A percentile compares a stretch with the other conserved stretches of the same genome.
These are phyloP conservation scores for Escovopsis weberi DNA, from an alignment of 2,329 filamentous ascomycete genomes.

Conservation along the genomic window DNA sequence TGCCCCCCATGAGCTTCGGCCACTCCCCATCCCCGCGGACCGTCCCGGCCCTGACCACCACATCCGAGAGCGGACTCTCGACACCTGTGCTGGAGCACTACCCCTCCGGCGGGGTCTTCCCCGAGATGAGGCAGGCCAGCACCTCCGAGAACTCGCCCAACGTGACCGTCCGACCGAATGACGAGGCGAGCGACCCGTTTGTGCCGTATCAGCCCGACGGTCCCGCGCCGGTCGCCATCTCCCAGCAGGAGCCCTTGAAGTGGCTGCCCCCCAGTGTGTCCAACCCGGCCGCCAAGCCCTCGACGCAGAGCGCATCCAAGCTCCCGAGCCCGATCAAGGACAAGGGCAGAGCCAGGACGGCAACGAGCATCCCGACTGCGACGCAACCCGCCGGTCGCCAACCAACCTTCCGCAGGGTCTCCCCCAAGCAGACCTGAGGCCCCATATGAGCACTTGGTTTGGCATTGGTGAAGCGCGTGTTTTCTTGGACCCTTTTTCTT, in stretches of 20 bases:
- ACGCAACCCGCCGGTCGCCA: slow-evolving; percentile 11
- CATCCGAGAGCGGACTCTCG: slow-evolving; percentile 11
- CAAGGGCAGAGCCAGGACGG: slow-evolving; percentile 20
- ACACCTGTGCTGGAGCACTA: slow-evolving; percentile 12
- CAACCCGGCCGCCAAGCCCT: slow-evolving; percentile 20
- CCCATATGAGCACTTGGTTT: neutral
- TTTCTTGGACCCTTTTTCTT: too few species aligned
- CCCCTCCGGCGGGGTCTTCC: slow-evolving; percentile 9
- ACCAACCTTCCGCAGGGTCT: neutral
- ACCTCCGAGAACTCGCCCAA: slow-evolving; percentile 17
- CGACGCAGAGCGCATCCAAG: slow-evolving; percentile 11
- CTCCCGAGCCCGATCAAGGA: slow-evolving; percentile 22
- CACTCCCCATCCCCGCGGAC: slow-evolving; percentile 1
- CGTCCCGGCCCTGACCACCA: slow-evolving; percentile 11
- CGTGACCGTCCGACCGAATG: slow-evolving; percentile 13
- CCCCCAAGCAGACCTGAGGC: slow-evolving; percentile 1
- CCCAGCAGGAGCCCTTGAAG: slow-evolving; percentile 26
- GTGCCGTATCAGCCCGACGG: slow-evolving; percentile 43
- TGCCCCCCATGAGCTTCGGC: neutral
- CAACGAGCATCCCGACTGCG: slow-evolving; percentile 34
- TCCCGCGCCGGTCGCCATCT: slow-evolving; percentile 24
- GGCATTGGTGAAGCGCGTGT: neutral
- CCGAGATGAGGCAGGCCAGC: slow-evolving; percentile 11
- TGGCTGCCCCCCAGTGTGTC: slow-evolving; percentile 37
- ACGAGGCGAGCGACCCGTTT: slow-evolving; percentile 26